Conservation (phyloP, 1,284 basidiomycete genomes). For the Volvariella surrecta region DNA sequence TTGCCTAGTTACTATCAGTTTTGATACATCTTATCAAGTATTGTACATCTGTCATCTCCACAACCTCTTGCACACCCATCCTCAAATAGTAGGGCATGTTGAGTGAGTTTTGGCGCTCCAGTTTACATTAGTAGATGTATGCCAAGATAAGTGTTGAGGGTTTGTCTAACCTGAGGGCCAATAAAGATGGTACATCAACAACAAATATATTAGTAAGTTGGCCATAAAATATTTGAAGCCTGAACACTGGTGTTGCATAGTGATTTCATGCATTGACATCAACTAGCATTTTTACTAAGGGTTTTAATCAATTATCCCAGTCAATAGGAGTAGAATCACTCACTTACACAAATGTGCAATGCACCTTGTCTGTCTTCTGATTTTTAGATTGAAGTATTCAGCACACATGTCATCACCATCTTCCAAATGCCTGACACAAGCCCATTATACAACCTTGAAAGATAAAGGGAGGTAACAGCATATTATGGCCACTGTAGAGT, state of each 20-base stretch:
- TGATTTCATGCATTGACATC: background rate
- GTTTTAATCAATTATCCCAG: too few relatives aligned
- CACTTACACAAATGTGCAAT: too few relatives aligned
- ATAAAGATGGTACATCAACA: constrained; percentile 7
- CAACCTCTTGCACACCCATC: too few relatives aligned
- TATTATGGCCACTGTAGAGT: background rate
- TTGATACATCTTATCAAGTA: constrained; percentile 17
- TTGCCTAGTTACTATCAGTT: constrained; percentile 10
- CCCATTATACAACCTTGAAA: constrained; percentile 13
- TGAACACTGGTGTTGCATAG: background rate
- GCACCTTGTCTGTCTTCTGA: too few relatives aligned
- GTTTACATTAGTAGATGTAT: constrained; percentile 10
- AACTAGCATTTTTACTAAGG: too few relatives aligned
- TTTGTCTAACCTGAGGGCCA: too few relatives aligned
- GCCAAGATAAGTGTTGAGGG: constrained; percentile 9
- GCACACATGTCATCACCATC: constrained; percentile 17
- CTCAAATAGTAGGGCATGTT: too few relatives aligned
- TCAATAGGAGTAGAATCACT: too few relatives aligned
- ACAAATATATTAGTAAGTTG: constrained; percentile 16
- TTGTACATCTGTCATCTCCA: constrained; percentile 15
- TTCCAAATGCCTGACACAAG: constrained; percentile 11
- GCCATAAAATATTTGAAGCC: constrained; percentile 10
- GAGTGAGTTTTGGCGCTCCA: constrained; percentile 5
- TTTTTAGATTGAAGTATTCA: too few relatives aligned
- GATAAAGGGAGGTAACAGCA: background rate